Percentiles rank a stretch among this genome's conserved stretches.
Evolutionary conservation across 768 basidiomycete genomes (phyloP).

Genomic region (Gymnopilus dilepis): DNA sequence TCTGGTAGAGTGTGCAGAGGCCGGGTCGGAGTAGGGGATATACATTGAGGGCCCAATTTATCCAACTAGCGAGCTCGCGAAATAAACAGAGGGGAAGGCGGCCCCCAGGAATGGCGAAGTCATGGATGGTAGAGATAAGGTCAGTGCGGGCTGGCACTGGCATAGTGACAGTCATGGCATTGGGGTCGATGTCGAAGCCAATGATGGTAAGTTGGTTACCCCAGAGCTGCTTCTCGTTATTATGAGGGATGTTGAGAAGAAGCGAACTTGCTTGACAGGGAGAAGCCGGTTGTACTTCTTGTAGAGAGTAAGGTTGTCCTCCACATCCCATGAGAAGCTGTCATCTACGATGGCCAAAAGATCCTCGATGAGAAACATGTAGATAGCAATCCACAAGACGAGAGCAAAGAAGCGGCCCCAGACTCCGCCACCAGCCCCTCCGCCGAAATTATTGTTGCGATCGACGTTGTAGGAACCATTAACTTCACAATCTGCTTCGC

Average conservation of each 20-base stretch:
- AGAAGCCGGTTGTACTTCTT: conserved; percentile 26
- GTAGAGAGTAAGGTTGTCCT: conserved; percentile 30
- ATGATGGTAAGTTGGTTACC: no score
- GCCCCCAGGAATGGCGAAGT: not conserved
- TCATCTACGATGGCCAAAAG: conserved; percentile 44
- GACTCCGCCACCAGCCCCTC: not conserved
- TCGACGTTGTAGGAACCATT: conserved; percentile 29
- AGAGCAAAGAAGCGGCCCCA: no score
- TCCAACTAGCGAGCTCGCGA: no score
- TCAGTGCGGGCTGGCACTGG: conserved; percentile 6
- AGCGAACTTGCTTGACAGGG: conserved; percentile 34
- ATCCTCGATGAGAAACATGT: conserved; percentile 27
- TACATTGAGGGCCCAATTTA: no score
- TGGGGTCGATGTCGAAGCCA: no score
- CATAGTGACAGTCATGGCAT: conserved; percentile 34
- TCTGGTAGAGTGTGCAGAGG: no score
- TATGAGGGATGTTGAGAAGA: conserved; percentile 45
- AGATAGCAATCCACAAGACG: no score
- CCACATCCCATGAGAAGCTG: conserved; percentile 26
- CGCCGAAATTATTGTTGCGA: conserved; percentile 31
- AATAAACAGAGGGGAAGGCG: conserved; percentile 20
- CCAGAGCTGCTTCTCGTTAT: conserved; percentile 43
- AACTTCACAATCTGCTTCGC: conserved; percentile 41
- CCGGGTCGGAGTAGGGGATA: no score
- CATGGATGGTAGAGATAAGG: conserved; percentile 9